A percentile compares a stretch with the other conserved stretches of the same genome.
Evolutionary conservation across 1,139 yeast species (phyloP).

Genomic region (Scheffersomyces segobiensis): DNA sequence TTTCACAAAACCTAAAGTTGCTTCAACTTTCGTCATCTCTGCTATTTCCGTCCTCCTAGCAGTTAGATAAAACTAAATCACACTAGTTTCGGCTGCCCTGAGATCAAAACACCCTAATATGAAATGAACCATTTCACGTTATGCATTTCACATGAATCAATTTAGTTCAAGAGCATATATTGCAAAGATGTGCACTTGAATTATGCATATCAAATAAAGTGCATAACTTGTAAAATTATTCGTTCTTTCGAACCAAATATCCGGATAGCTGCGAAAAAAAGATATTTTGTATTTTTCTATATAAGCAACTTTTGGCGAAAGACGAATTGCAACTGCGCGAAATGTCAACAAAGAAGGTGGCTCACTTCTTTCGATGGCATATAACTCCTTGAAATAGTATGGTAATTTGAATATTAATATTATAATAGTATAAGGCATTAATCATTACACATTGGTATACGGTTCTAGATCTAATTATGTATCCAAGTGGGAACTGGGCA

Average conservation of each 20-base stretch:
- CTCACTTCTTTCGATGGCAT: not conserved
- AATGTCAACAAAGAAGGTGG: not conserved
- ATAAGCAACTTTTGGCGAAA: not conserved
- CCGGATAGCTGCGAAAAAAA: not conserved
- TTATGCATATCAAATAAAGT: not conserved
- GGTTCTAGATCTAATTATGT: not conserved
- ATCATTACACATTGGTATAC: not conserved
- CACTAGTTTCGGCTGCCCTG: not conserved
- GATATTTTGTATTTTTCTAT: no score
- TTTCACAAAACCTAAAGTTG: not conserved
- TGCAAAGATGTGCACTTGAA: not conserved
- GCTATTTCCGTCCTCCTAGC: no score
- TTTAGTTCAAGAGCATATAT: not conserved
- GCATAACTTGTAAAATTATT: not conserved
- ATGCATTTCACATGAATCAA: not conserved
- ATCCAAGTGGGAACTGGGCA: not conserved
- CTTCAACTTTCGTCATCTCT: not conserved
- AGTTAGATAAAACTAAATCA: no score
- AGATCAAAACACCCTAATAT: not conserved
- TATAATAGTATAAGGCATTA: not conserved
- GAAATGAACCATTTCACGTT: not conserved
- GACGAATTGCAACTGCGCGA: not conserved
- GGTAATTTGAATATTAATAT: not conserved
- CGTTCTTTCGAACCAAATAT: not conserved
- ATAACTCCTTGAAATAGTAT: no score